Conservation (phyloP, 2,329 filamentous ascomycete species). For the Curvularia hawaiiensis region DNA sequence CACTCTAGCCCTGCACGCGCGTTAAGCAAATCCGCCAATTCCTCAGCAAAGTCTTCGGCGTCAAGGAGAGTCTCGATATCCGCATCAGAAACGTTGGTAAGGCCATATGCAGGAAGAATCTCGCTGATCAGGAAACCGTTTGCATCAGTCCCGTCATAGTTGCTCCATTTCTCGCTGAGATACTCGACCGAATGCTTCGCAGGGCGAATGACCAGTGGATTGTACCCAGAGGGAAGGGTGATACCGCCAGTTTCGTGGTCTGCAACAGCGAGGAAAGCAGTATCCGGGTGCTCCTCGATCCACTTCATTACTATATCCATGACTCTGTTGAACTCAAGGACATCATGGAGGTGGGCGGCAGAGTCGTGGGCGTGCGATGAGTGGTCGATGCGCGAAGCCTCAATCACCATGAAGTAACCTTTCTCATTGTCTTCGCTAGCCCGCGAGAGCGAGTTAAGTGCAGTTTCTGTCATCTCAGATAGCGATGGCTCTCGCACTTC, state of each 20-base stretch:
- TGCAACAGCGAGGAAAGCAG: slow-evolving; percentile 48
- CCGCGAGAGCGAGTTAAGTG: slow-evolving; percentile 45
- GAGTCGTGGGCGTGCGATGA: slow-evolving; percentile 34
- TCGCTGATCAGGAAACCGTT: slow-evolving; percentile 30
- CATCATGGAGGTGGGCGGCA: slow-evolving; percentile 43
- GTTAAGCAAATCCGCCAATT: slow-evolving; percentile 37
- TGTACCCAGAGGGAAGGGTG: slow-evolving; percentile 45
- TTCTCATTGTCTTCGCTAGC: slow-evolving; percentile 40
- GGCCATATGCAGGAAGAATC: slow-evolving; percentile 41
- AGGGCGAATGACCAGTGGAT: slow-evolving; percentile 40
- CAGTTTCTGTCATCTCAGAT: slow-evolving; percentile 49
- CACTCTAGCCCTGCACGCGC: slow-evolving; percentile 39
- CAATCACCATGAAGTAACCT: slow-evolving; percentile 50
- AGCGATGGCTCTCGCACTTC: slow-evolving; percentile 47
- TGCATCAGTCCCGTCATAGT: slow-evolving; percentile 41
- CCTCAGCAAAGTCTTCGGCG: slow-evolving; percentile 29
- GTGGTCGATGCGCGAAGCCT: slow-evolving; percentile 31
- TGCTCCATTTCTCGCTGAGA: slow-evolving; percentile 32
- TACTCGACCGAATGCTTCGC: slow-evolving; percentile 42
- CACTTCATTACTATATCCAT: slow-evolving; percentile 47
- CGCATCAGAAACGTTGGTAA: slow-evolving; percentile 28
- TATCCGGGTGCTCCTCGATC: slow-evolving; percentile 49
- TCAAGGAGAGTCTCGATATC: slow-evolving; percentile 35
- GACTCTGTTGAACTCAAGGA: slow-evolving; percentile 49
- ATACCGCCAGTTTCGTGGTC: slow-evolving; percentile 52